Conservation (phyloP, 2,329 filamentous ascomycete genomes). For the Venturia effusa region DNA sequence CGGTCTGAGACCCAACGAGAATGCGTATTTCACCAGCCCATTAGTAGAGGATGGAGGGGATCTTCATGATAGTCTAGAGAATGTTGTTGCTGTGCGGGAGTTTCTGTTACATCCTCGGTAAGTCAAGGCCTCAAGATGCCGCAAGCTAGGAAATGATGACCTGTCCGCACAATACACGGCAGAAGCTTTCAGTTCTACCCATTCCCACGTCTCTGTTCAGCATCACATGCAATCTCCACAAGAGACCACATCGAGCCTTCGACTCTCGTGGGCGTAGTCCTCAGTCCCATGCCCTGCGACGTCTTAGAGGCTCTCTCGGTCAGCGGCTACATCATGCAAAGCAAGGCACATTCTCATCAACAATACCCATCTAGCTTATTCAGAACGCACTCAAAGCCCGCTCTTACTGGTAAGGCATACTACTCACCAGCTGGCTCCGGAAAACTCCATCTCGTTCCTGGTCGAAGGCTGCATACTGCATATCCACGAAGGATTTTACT, state of each 20-base stretch:
- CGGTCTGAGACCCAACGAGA: not conserved
- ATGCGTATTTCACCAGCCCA: not conserved
- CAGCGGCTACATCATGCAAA: constrained; percentile 2
- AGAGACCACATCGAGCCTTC: not conserved
- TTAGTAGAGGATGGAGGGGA: not conserved
- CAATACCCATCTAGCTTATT: not conserved
- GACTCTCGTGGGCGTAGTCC: not conserved
- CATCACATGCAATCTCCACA: not conserved
- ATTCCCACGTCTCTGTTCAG: not conserved
- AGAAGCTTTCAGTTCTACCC: too few species aligned
- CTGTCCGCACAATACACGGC: too few species aligned
- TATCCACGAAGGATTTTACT: not conserved
- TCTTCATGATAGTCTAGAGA: not conserved
- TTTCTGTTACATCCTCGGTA: not conserved
- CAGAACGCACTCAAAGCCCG: not conserved
- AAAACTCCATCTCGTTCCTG: not conserved
- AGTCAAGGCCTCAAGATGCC: not conserved
- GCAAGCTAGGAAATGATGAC: not conserved
- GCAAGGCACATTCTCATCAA: not conserved
- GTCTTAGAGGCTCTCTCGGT: not conserved
- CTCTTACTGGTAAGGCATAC: not conserved
- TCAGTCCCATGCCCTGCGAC: not conserved
- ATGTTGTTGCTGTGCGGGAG: not conserved
- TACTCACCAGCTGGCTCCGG: not conserved
- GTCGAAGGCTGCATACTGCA: not conserved